Evolutionary conservation across 2,329 filamentous ascomycete species (phyloP).

Genomic region (Aspergillus persii): DNA sequence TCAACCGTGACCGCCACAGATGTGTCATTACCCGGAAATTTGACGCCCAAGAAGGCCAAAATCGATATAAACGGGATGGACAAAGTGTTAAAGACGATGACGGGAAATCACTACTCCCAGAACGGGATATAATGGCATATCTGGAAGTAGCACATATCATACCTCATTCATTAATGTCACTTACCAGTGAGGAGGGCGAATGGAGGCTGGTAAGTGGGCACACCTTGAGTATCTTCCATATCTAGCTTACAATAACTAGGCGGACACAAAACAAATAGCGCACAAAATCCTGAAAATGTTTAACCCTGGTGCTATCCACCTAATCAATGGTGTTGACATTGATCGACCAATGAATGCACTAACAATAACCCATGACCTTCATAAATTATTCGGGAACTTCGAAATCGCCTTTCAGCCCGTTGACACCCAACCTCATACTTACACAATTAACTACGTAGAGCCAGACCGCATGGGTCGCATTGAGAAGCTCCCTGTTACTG

Average conservation of each 20-base stretch:
- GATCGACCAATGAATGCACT: conserved; percentile 43
- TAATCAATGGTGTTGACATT: conserved; percentile 42
- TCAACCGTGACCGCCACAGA: conserved; percentile 12
- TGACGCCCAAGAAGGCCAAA: conserved; percentile 6
- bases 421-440: conserved; percentile 20
- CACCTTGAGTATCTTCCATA: background rate
- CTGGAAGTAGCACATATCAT: conserved; percentile 11
- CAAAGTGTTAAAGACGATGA: conserved; percentile 16
- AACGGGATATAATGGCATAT: background rate
- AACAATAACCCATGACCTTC: conserved; percentile 28
- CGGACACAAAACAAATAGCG: conserved; percentile 31
- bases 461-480: background rate
- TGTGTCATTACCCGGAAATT: conserved; percentile 14
- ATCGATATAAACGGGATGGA: conserved; percentile 10
- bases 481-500: conserved; percentile 3
- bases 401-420: conserved; percentile 30
- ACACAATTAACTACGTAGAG: conserved; percentile 22
- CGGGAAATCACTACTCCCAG: conserved; percentile 5
- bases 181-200: conserved; percentile 7
- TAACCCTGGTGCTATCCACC: conserved; percentile 32
- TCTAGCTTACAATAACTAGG: conserved; percentile 10
- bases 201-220: conserved; percentile 12
- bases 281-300: conserved; percentile 46
- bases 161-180: conserved; percentile 2
- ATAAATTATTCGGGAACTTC: conserved; percentile 33